A percentile compares a stretch with the other conserved stretches of the same genome.
Evolutionary conservation across 2,329 filamentous ascomycete species (phyloP).

Genomic region (Xylaria hypoxylon): DNA sequence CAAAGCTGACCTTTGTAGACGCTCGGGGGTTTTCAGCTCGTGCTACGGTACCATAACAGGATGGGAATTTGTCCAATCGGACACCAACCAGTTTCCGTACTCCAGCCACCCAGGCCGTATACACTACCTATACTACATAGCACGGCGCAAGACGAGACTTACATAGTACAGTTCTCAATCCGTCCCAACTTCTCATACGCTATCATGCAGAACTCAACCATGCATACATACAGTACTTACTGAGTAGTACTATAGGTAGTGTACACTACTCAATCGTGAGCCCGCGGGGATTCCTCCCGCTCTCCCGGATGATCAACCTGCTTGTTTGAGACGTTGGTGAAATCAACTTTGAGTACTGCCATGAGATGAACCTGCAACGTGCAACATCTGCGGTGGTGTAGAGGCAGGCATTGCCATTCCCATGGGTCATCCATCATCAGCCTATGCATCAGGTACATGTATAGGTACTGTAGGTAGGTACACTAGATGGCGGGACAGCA

Average conservation of each 20-base stretch:
- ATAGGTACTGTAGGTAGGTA: neutral
- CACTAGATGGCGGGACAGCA: neutral
- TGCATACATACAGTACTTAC: neutral
- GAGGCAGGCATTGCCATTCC: conserved; percentile 8
- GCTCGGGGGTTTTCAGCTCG: conserved; percentile 30
- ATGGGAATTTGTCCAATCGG: conserved; percentile 13
- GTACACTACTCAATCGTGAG: neutral
- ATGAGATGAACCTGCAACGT: conserved; percentile 11
- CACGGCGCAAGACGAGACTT: conserved; percentile 20
- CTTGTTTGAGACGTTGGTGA: conserved; percentile 26
- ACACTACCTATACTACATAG: no score
- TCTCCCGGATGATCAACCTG: neutral
- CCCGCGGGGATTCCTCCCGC: neutral
- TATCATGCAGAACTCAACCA: neutral
- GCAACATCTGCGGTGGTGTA: conserved; percentile 1
- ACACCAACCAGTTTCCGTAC: conserved; percentile 8
- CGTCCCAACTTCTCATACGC: conserved; percentile 19
- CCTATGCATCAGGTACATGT: neutral
- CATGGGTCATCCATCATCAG: conserved; percentile 2
- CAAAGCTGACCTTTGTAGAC: conserved; percentile 20
- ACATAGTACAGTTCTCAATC: conserved; percentile 14
- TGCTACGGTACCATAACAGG: conserved; percentile 24
- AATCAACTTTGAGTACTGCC: conserved; percentile 23
- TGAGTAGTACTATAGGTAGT: no score
- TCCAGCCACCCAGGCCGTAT: neutral